phyloP scores from a whole-genome alignment of 2,329 filamentous ascomycete genomes.

The Ophiostoma piceae region DNA sequence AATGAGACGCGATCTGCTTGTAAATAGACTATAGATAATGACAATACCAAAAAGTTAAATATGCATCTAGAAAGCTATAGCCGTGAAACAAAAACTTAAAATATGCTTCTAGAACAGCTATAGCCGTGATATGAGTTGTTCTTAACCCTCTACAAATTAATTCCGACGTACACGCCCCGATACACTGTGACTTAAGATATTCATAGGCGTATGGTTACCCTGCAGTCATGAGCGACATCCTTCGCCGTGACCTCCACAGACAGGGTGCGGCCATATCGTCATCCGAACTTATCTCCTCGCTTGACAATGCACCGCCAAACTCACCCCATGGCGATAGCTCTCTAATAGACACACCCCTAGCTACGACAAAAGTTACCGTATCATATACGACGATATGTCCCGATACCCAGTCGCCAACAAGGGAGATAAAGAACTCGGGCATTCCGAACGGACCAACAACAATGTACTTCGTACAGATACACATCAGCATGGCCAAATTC shows the following conservation, averaged over 20 bases:
- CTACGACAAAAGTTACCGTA: neutral
- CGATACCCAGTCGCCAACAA: neutral
- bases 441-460: neutral
- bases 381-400: neutral
- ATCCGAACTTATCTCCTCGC: neutral
- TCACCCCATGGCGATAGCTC: neutral
- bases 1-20: neutral
- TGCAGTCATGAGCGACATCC: neutral
- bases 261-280: neutral
- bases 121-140: too few relatives aligned
- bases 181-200: neutral
- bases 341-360: neutral
- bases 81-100: neutral
- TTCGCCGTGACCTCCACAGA: neutral
- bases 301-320: neutral
- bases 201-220: too few relatives aligned
- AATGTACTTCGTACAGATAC: too few relatives aligned
- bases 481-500: neutral
- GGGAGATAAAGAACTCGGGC: neutral
- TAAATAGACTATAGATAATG: constrained; percentile 8
- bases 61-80: neutral
- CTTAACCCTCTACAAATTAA: too few relatives aligned
- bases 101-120: too few relatives aligned
- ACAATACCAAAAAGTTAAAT: neutral
- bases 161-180: neutral